Evolutionary conservation across 1,284 basidiomycete genomes (phyloP).

Genomic region (Trichosporon ovoides): DNA sequence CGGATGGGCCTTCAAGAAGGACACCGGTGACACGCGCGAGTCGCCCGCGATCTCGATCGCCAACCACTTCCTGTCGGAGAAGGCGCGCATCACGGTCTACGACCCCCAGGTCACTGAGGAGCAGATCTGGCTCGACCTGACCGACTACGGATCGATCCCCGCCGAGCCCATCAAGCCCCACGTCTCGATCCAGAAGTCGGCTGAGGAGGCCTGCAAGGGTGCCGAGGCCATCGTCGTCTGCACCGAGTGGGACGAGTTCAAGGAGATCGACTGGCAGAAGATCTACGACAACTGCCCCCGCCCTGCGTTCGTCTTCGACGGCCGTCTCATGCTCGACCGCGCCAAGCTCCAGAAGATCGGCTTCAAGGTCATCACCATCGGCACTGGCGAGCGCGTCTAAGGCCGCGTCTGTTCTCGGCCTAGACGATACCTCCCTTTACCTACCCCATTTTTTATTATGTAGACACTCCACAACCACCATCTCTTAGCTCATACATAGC

Average conservation of each 20-base stretch:
- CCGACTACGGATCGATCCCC: slow-evolving; percentile 50
- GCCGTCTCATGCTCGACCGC: slow-evolving; percentile 63
- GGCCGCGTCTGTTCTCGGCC: background rate
- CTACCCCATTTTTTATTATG: background rate
- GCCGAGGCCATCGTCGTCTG: slow-evolving; percentile 85
- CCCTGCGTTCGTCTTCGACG: slow-evolving; percentile 90
- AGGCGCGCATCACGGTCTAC: slow-evolving; percentile 79
- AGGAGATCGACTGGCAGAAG: slow-evolving; percentile 76
- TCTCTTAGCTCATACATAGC: slow-evolving; percentile 14
- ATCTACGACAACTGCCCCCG: slow-evolving; percentile 87
- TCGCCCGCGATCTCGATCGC: slow-evolving; percentile 93
- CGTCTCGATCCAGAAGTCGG: slow-evolving; percentile 69
- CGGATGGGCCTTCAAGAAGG: slow-evolving; percentile 86
- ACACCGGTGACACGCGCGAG: slow-evolving; percentile 96
- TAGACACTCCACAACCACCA: slow-evolving; percentile 9
- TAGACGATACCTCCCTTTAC: background rate
- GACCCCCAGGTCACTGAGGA: slow-evolving; percentile 71
- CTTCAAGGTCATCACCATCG: slow-evolving; percentile 68
- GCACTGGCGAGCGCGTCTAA: slow-evolving; percentile 46
- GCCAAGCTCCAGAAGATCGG: slow-evolving; percentile 77
- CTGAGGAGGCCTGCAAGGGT: slow-evolving; percentile 78
- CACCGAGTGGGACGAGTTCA: slow-evolving; percentile 96
- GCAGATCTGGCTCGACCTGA: slow-evolving; percentile 55
- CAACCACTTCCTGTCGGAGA: slow-evolving; percentile 87
- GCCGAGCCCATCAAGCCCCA: slow-evolving; percentile 64